Evolutionary conservation across 352 stramenopile genomes (phyloP).

Genomic region (Phytopythium boreale): DNA sequence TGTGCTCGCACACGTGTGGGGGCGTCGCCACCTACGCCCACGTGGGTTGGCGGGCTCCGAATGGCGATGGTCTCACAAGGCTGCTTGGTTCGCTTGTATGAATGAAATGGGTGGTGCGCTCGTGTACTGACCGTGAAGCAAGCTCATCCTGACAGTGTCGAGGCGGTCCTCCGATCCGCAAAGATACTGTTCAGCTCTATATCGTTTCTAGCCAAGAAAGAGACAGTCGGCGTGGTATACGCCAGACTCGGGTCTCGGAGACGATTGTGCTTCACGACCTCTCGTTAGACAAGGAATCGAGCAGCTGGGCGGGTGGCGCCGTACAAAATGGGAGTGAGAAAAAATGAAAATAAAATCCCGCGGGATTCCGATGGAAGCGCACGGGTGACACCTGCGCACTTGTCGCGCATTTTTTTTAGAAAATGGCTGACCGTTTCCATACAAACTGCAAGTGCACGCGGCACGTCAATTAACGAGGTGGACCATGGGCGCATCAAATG

Average conservation of each 20-base stretch:
- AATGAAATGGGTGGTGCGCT: not conserved
- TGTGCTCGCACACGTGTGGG: too few relatives aligned
- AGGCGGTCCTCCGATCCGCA: not conserved
- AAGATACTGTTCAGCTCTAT: not conserved
- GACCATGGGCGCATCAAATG: not conserved
- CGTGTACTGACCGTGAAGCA: too few relatives aligned
- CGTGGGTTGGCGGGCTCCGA: not conserved
- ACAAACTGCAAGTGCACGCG: not conserved
- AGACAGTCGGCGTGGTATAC: not conserved
- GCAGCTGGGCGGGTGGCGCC: not conserved
- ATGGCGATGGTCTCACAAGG: not conserved
- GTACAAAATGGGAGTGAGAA: not conserved
- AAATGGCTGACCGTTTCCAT: not conserved
- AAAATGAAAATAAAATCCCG: not conserved
- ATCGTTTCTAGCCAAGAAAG: not conserved
- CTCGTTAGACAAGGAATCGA: not conserved
- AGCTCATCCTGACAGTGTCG: not conserved
- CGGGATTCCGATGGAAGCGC: not conserved
- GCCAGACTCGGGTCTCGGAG: not conserved
- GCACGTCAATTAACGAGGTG: not conserved
- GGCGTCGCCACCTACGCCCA: not conserved
- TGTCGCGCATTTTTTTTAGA: not conserved
- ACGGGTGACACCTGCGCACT: not conserved
- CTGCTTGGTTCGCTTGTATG: not conserved
- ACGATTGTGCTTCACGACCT: not conserved